Base-by-base conservation (phyloP, 768 basidiomycete species). In the Polyporus arcularius region DNA sequence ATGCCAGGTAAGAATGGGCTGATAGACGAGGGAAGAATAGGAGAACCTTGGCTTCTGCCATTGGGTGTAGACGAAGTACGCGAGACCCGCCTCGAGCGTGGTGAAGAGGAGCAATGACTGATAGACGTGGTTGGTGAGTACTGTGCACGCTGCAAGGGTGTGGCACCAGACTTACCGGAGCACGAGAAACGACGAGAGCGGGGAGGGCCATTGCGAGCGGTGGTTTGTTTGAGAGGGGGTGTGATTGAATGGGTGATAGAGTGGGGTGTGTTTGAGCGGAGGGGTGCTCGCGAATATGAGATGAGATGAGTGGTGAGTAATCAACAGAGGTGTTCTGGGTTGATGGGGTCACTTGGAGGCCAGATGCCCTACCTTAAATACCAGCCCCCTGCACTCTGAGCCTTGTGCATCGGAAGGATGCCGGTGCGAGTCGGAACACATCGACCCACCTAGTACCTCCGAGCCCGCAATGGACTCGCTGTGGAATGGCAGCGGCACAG, bases 101-200 rank as follows among this genome's bases (percentile, higher is more conserved):
- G 43, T 62, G 51, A 70, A 72, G 52, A 72, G 66, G 45, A 67
- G 26, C 40, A 72, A 52, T 35, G 69, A 62, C 70, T 72, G 52
- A 4, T 26, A 11, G 11, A 50, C 11, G 31, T 0, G 16, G 21
- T n/a, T 35, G n/a, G 41, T 64, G 42, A 67, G 60, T 28, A 12
- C 15, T 26, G 0, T 12, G 2, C 12, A 7, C 1, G 35, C 14
- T 14, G 26, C 10, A 12, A 11, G 18, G 4, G 28, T 16, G 7
- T 11, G 38, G 0, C 30, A 9, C 35, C n/a, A 4, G 28, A 63
- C 67, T 60, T 54, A 70, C 70, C 12, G 67, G 65, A 40, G 55
- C 62, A 40, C 70, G 68, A 26, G 65, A 48, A 10, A 58, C 56
- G 53, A 69, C 41, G 40, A 64, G 61, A 55, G 31, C 26, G 53